A percentile compares a stretch with the other conserved stretches of the same genome.
Conservation (phyloP, 192 early-diverging fungal genomes). For the Haplosporangium gracile region DNA sequence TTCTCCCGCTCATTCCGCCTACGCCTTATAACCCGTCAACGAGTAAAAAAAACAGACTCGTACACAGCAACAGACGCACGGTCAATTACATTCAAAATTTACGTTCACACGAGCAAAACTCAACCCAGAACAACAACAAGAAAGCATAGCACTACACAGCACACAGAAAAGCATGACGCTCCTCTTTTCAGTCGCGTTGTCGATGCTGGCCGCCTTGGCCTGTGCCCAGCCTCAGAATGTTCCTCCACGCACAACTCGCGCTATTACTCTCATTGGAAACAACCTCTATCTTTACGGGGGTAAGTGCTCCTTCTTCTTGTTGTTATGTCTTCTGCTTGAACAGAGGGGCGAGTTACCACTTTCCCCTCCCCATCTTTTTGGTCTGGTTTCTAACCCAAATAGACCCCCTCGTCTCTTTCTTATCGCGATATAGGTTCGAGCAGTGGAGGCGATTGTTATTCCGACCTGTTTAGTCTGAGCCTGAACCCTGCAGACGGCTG, state of each 20-base stretch:
- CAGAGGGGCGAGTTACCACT: too few relatives aligned
- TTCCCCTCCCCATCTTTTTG: too few relatives aligned
- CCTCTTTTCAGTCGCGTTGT: constrained; percentile 3
- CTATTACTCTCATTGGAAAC: constrained; percentile 35
- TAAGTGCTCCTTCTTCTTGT: neutral
- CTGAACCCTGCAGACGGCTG: constrained; percentile 39
- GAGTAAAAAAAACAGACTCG: neutral
- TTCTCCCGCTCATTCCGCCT: neutral
- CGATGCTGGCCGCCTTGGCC: constrained; percentile 20
- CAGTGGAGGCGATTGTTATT: constrained; percentile 31
- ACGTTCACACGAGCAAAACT: neutral
- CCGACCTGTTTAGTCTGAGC: constrained; percentile 39
- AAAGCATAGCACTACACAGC: neutral
- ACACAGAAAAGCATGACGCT: constrained; percentile 1
- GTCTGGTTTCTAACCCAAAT: neutral
- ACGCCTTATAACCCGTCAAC: neutral
- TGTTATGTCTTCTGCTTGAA: neutral
- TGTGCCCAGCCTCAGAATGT: constrained; percentile 35
- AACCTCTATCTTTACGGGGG: constrained; percentile 51
- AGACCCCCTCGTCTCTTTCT: neutral
- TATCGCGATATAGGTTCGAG: constrained; percentile 21
- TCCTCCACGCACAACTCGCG: constrained; percentile 28
- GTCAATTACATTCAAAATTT: neutral
- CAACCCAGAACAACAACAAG: neutral
- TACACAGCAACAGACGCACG: neutral